Base-by-base conservation (phyloP, 2,329 filamentous ascomycete species). In the Paecilomyces sp. region DNA sequence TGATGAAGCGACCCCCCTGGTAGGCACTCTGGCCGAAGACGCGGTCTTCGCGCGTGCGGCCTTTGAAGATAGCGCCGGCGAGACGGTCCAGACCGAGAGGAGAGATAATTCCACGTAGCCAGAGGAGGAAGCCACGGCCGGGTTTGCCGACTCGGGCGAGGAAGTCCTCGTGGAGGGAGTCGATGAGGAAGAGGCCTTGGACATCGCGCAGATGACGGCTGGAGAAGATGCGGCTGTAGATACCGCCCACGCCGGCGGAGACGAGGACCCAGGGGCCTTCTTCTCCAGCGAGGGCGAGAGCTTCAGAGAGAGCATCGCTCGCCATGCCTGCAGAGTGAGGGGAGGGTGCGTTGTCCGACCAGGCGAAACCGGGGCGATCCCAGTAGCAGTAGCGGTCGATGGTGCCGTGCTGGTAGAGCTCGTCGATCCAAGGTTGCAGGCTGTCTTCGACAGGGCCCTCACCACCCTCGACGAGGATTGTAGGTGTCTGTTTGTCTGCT, bases 321-420 rank as follows among this genome's bases (percentile, higher is more conserved):
- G 90, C 88, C 85, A 97, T 96, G 52, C 92, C 92, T 3, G 91
- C 93, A 4, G 91, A 96, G 67, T 96, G 88, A 0, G 94, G 94
- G 5, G 92, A 97, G 1, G 94, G 94, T 0, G 93, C 92, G 58
- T 94, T 93, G 75, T 99, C 94, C 54, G 86, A 85, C 87, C 91
- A 96, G 6, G 84, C 93, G 59, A 93, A 84, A 1, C 94, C 94
- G 0, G 94, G 94, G 24, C 94, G 88, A 72, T 99, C 94, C 71
- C 91, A 92, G 75, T 96, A 97, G 81, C 94, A 99, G 78, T 96
- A 97, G 61, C 93, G 87, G 59, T 81, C 80, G 67, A 99, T 94
- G 54, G 88, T 90, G 47, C 91, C 90, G 67, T 94, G 94, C 64
- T 85, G 81, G 64, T 92, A 80, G 1, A 89, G 87, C 58, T 86